phyloP scores from a whole-genome alignment of 1,139 yeast species.

The Geotrichum carabidarum region DNA sequence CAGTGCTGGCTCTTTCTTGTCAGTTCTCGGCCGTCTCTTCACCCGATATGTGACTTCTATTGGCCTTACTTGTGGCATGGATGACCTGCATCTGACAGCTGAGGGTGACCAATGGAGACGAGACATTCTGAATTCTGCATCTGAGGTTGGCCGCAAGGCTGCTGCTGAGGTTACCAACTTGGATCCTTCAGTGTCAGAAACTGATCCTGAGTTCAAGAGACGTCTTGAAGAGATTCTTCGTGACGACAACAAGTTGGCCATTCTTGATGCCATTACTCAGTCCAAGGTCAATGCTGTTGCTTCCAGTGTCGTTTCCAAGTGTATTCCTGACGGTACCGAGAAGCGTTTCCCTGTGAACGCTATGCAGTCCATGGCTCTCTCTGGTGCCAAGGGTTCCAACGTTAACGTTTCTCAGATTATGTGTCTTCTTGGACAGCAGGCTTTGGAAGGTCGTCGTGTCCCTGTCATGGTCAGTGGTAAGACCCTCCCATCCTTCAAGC shows the following conservation, averaged over 20 bases:
- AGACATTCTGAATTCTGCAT: slow-evolving; percentile 70
- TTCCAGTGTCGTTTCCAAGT: slow-evolving; percentile 83
- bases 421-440: slow-evolving; percentile 99
- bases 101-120: slow-evolving; percentile 90
- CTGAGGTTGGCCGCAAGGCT: slow-evolving; percentile 81
- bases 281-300: slow-evolving; percentile 89
- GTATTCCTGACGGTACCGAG: slow-evolving; percentile 96
- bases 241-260: slow-evolving; percentile 87
- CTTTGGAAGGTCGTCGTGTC: slow-evolving; percentile 97
- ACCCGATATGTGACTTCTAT: slow-evolving; percentile 89
- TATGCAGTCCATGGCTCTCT: slow-evolving; percentile 98
- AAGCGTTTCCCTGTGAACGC: slow-evolving; percentile 92
- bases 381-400: slow-evolving; percentile 98
- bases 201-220: slow-evolving; percentile 73
- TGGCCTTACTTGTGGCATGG: slow-evolving; percentile 99
- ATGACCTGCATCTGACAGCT: slow-evolving; percentile 83
- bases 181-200: slow-evolving; percentile 48
- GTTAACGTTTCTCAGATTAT: slow-evolving; percentile 98
- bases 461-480: slow-evolving; percentile 99
- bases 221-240: slow-evolving; percentile 92
- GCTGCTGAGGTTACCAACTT: slow-evolving; percentile 93
- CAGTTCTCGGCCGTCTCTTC: slow-evolving; percentile 88
- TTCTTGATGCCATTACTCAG: slow-evolving; percentile 93
- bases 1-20: slow-evolving; percentile 82
- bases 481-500: slow-evolving; percentile 92